These are phyloP conservation scores for Xylariales sp. DNA, from an alignment of 2,329 filamentous ascomycete genomes.

Conservation along the genomic window DNA sequence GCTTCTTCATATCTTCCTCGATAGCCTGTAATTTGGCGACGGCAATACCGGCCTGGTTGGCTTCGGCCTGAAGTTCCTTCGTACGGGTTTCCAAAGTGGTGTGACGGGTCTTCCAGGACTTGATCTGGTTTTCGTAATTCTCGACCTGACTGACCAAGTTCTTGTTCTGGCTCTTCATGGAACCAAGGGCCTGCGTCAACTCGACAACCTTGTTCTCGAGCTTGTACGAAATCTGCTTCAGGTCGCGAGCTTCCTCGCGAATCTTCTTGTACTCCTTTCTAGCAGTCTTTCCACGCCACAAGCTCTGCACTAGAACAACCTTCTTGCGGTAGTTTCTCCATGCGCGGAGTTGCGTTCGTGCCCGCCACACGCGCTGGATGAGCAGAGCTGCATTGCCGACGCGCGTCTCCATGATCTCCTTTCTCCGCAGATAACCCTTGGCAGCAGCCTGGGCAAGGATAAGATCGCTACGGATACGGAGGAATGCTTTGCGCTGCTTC, in stretches of 20 bases:
- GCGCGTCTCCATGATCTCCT: conserved; percentile 89
- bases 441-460: conserved; percentile 84
- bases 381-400: conserved; percentile 85
- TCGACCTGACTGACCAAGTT: conserved; percentile 81
- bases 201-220: conserved; percentile 99
- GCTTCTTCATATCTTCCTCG: conserved; percentile 92
- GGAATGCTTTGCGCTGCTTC: conserved; percentile 80
- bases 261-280: conserved; percentile 83
- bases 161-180: conserved; percentile 95
- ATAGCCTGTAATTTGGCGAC: conserved; percentile 85
- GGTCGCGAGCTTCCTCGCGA: conserved; percentile 92
- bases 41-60: conserved; percentile 95
- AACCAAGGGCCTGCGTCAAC: conserved; percentile 87
- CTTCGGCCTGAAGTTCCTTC: conserved; percentile 92
- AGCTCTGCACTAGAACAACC: conserved; percentile 81
- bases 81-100: conserved; percentile 84
- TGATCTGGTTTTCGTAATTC: conserved; percentile 93
- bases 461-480: conserved; percentile 74
- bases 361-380: conserved; percentile 89
- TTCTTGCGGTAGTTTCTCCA: conserved; percentile 91
- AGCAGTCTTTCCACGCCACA: conserved; percentile 84
- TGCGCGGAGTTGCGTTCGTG: conserved; percentile 68
- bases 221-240: conserved; percentile 99
- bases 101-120: conserved; percentile 90
- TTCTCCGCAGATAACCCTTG: conserved; percentile 88